Evolutionary conservation across 73 alveolate genomes (phyloP), one percentile per base, ranked within the genome.

Genomic region (Paramecium sexaurelia): DNA sequence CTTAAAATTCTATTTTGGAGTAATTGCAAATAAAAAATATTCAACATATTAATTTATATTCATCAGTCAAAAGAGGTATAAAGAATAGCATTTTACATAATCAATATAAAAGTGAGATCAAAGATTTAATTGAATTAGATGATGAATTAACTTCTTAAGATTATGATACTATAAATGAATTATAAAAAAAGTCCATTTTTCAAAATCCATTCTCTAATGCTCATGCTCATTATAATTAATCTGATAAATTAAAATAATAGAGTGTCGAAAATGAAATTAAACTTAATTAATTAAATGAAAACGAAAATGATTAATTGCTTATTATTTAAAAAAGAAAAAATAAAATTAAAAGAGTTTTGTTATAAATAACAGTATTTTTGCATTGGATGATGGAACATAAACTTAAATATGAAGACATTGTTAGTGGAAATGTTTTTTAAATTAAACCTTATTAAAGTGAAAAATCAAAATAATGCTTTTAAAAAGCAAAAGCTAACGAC

Each of bases 351-450:
- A 0, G 67, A 17, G 67, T 51, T 15, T 51, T 51, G 13, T 17
- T 17, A 7, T n/a, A 51, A 17, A 51, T 51, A 19, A 51, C 32
- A 17, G 0, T 51, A 51, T 51, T 51, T 51, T 17, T 51, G 5
- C 67, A 51, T 51, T 51, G 67, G 67, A 51, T 51, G 67, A 51
- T 51, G 3, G 84, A 66, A 66, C 84, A 29, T 66, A 66, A 66
- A 24, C 15, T 66, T 11, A 13, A 27, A 33, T 32, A 29, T 32
- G 51, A 66, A 66, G 84, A 66, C 15, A 33, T 66, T 66, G 24
- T 66, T 27, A 29, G 22, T 32, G 84, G 45, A 33, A 66, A 66
- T 66, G 84, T 33, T 19, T 66, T 66, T 66, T 33, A 27, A 29
- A 22, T 20, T 32, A 29, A 66, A 66, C 84, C 84, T 15, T 66